Base-by-base conservation (phyloP, 2,329 filamentous ascomycete species). In the Ceratocystis colombiana region DNA sequence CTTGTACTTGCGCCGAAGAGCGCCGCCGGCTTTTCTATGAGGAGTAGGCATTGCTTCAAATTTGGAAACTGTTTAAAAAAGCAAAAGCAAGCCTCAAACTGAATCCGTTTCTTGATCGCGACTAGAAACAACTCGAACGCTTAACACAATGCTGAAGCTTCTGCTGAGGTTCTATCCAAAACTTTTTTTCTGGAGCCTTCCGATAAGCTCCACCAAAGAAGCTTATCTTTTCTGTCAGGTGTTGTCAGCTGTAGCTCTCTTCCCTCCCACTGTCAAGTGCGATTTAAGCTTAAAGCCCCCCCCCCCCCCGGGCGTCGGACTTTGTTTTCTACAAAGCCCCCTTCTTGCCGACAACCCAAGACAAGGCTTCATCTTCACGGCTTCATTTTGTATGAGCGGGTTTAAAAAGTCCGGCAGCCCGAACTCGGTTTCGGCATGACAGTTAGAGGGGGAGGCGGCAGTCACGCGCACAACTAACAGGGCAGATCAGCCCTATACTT, bases 1-100 rank as follows among this genome's bases (percentile, higher is more conserved):
- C 48, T 67, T 67, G 50, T 68, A 68, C 46, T 68, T 68, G 59
- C 66, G 66, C 41, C 66, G 61, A 12, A 63, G 37, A 44, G 64
- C 59, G 44, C 46, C 46, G 17, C 57, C 44, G 28, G 55, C 55
- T 55, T 68, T 68, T 17, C 64, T 59, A 5, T 68, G 64, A 46
- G 61, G 65, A 20, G 64, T 37, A 8, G 66, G 64, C 66, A 68
- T 68, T 7, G 8, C 12, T 59, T 28, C n/a, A 3, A 25, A 15
- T 37, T 8, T 37, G 55, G 8, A 53, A 50, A 17, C 28, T 33
- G 5, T 50, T 25, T n/a, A 15, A 12, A 15, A 12, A 41, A 41
- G 10, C 12, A 41, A 41, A 5, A 3, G 15, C 10, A 15, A 41
- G 37, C 37, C 37, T 15, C 12, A 15, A 41, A 41, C 10, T 41